Percentiles rank a stretch among this genome's conserved stretches.
These are phyloP conservation scores for Meyerozyma smithsonii DNA, from an alignment of 1,139 yeast genomes.

Conservation along the genomic window DNA sequence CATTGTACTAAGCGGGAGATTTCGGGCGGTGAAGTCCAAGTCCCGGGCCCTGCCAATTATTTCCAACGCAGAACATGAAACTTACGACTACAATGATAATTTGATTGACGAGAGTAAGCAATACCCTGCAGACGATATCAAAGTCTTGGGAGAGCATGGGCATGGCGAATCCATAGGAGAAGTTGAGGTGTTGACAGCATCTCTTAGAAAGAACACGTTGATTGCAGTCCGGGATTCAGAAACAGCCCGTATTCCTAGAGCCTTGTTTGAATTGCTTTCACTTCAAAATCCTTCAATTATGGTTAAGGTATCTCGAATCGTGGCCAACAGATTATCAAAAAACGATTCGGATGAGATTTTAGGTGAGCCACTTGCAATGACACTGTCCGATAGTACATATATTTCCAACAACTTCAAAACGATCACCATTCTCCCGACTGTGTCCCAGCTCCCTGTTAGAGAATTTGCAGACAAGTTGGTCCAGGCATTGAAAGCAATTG, in stretches of 20 bases:
- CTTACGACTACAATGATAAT: constrained; percentile 11
- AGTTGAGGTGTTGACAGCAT: constrained; percentile 86
- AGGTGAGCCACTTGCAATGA: constrained; percentile 10
- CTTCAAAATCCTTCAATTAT: constrained; percentile 84
- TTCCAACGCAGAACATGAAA: constrained; percentile 9
- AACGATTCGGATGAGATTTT: background rate
- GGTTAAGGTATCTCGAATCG: constrained; percentile 84
- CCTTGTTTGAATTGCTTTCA: constrained; percentile 80
- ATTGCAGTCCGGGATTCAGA: constrained; percentile 93
- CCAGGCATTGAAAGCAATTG: constrained; percentile 65
- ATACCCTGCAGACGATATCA: constrained; percentile 20
- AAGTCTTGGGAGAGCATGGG: constrained; percentile 72
- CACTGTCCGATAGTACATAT: constrained; percentile 26
- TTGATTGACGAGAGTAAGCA: constrained; percentile 16
- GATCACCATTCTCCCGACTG: constrained; percentile 77
- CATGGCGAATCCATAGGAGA: constrained; percentile 96
- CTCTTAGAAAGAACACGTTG: constrained; percentile 65
- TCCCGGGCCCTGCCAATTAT: constrained; percentile 8
- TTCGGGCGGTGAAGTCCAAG: constrained; percentile 54
- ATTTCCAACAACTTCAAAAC: constrained; percentile 64
- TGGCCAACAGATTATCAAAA: constrained; percentile 54
- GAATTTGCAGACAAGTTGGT: constrained; percentile 78
- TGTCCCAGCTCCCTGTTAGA: constrained; percentile 72
- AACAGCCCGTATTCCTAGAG: constrained; percentile 86
- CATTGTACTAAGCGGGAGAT: constrained; percentile 83